Base-by-base conservation (phyloP, 352 stramenopile species). In the Phytophthora sojae region DNA sequence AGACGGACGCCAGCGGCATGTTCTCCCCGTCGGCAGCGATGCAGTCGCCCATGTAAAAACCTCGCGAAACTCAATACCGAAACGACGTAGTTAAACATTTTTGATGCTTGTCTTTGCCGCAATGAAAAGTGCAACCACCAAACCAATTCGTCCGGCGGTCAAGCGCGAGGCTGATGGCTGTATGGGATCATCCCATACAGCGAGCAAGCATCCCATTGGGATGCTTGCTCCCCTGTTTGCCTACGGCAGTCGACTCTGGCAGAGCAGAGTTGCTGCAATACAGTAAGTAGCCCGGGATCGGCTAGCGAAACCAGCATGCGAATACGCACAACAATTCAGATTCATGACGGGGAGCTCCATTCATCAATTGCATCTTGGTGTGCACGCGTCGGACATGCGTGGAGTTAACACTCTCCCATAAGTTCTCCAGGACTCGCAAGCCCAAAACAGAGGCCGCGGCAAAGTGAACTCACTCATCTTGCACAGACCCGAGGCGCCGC, bases 381-480 rank as follows among this genome's bases (percentile, higher is more conserved):
- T 29, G 9, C 35, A 42, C 35, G 35, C 35, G 8, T 42, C 32
- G 32, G 35, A 42, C 35, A 42, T 42, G 35, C 35, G 44, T 21
- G 44, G 15, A 50, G 44, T 50, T 50, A 25, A 50, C 44, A 23
- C 44, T 23, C 44, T 12, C 11, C 11, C 35, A 15, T 4, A 14
- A 17, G n/a, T 42, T 14, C 12, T 19, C 15, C 44, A 50, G 44
- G 15, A 50, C 15, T 50, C 44, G 44, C 15, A 50, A 50, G 12
- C n/a, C 4, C 15, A 8, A 19, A 47, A 32, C 29, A 42, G 11
- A 42, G 35, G 35, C 17, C 35, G 15, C n/a, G 8, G 44, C 44
- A 7, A 50, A 50, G 44, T 23, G 44, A 50, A 60, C 54, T 60
- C 32, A 60, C 54, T 60, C 32, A 50, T 60, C 44, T 50, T 50